Evolutionary conservation across 441 rosid species (phyloP).

Genomic region (Bocquillonia castaneifolia): DNA sequence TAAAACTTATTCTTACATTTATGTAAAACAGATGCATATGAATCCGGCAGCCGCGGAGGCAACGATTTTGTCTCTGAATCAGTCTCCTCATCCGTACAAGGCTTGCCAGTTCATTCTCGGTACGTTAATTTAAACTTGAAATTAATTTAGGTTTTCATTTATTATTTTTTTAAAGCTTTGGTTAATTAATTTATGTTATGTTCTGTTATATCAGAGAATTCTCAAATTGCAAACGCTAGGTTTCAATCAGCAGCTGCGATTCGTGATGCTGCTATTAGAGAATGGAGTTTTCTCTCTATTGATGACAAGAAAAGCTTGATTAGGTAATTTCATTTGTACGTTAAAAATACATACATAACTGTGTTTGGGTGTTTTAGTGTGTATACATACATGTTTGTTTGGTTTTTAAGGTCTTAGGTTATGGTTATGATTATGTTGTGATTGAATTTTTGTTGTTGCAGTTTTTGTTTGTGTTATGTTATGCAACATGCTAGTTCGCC

Average conservation of each 20-base stretch:
- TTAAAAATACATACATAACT: no score
- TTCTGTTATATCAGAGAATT: slow-evolving; percentile 51
- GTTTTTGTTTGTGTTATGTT: slow-evolving; percentile 79
- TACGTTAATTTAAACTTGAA: slow-evolving; percentile 13
- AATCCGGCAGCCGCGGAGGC: slow-evolving; percentile 84
- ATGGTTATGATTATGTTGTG: not conserved
- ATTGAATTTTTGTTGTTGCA: slow-evolving; percentile 33
- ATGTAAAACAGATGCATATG: slow-evolving; percentile 57
- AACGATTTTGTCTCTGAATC: slow-evolving; percentile 69
- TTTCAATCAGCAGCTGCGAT: slow-evolving; percentile 96
- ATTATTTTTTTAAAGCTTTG: not conserved
- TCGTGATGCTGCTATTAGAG: slow-evolving; percentile 92
- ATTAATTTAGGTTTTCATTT: not conserved
- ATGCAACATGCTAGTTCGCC: slow-evolving; percentile 77
- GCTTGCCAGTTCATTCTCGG: slow-evolving; percentile 86
- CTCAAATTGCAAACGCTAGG: slow-evolving; percentile 88
- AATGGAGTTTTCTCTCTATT: slow-evolving; percentile 74
- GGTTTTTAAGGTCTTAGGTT: no score
- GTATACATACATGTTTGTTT: no score
- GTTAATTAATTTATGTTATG: not conserved
- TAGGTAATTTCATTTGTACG: slow-evolving; percentile 33
- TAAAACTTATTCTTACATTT: not conserved
- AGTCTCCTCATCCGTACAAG: slow-evolving; percentile 83
- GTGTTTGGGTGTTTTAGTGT: no score
- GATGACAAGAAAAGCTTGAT: slow-evolving; percentile 79